Evolutionary conservation across 2,329 filamentous ascomycete species (phyloP).

Genomic region (Aplosporella prunicola): DNA sequence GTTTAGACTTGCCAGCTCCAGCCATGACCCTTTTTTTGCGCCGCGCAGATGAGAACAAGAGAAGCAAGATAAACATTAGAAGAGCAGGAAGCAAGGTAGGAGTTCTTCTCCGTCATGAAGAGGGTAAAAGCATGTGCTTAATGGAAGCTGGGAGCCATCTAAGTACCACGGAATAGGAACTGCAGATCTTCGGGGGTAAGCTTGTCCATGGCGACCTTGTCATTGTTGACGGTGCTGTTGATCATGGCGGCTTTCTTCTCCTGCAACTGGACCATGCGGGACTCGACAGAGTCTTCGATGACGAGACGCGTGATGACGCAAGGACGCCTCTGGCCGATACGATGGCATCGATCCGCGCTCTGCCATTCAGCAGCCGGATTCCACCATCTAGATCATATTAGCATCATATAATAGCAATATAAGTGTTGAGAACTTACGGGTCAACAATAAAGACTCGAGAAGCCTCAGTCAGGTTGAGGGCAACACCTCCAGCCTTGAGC

Average conservation of each 20-base stretch:
- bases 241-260: conserved; percentile 99
- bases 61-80: too few relatives aligned
- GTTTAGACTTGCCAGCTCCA: too few relatives aligned
- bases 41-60: too few relatives aligned
- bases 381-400: conserved; percentile 65
- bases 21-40: too few relatives aligned
- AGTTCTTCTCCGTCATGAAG: too few relatives aligned
- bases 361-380: conserved; percentile 99
- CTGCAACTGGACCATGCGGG: conserved; percentile 86
- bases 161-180: conserved; percentile 75
- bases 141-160: too few relatives aligned
- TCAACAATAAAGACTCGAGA: conserved; percentile 94
- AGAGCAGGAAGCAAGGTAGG: too few relatives aligned
- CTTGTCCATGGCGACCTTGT: conserved; percentile 84
- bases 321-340: conserved; percentile 87
- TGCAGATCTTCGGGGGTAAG: conserved; percentile 87
- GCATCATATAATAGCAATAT: conserved; percentile 10
- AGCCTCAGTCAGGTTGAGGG: conserved; percentile 89
- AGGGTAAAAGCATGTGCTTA: too few relatives aligned
- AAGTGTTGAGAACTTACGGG: conserved; percentile 53
- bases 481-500: conserved; percentile 90
- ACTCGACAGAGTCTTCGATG: conserved; percentile 96
- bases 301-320: conserved; percentile 91
- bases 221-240: conserved; percentile 89
- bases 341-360: conserved; percentile 74